Evolutionary conservation across 495 filamentous ascomycete genomes (phyloP).

Genomic region (Chaetomium cochliodes): DNA sequence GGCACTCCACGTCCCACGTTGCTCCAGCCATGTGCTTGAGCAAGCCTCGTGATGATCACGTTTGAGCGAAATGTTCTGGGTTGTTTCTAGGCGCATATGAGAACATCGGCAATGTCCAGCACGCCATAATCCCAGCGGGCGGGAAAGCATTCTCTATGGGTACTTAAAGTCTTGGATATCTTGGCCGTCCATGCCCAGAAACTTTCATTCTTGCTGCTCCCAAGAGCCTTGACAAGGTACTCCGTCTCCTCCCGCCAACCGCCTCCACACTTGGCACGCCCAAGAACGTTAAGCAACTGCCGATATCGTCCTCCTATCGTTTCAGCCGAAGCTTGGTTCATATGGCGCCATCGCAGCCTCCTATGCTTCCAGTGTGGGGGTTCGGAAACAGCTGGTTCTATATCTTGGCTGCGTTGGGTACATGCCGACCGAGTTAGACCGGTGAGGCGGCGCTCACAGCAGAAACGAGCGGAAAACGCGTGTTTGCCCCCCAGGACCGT

Average conservation of each 20-base stretch:
- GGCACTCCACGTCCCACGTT: neutral
- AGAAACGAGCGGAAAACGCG: neutral
- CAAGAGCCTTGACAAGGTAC: neutral
- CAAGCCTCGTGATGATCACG: neutral
- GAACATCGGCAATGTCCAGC: slow-evolving; percentile 8
- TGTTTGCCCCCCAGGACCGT: neutral
- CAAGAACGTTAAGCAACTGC: neutral
- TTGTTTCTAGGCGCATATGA: slow-evolving; percentile 8
- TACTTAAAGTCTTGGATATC: neutral
- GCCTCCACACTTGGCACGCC: neutral
- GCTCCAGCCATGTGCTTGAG: neutral
- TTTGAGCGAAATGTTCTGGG: neutral
- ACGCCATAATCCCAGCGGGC: neutral
- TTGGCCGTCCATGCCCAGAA: neutral
- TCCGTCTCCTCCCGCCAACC: neutral
- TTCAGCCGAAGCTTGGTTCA: slow-evolving; percentile 3
- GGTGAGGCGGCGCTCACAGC: too few relatives aligned
- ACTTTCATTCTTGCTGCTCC: neutral
- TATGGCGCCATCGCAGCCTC: slow-evolving; percentile 4
- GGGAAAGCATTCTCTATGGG: neutral
- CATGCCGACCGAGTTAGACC: too few relatives aligned
- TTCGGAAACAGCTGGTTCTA: too few relatives aligned
- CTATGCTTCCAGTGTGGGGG: neutral
- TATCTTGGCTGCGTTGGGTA: slow-evolving; percentile 3
- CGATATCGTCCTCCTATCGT: neutral